phyloP scores from a whole-genome alignment of 495 filamentous ascomycete species.

The Trichoderma reesei region DNA sequence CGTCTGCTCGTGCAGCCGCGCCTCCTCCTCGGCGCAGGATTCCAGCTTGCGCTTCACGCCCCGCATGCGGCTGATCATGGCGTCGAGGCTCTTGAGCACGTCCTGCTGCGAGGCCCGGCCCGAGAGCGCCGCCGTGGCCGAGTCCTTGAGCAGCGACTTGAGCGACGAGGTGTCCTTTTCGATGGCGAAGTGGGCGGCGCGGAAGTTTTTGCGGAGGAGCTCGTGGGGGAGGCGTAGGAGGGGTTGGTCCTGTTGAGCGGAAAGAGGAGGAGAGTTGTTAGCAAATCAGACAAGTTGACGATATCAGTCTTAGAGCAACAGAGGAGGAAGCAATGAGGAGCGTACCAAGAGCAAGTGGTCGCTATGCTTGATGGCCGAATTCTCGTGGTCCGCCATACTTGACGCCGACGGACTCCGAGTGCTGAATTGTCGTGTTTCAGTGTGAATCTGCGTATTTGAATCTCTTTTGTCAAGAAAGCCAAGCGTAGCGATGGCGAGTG shows the following conservation, averaged over 20 bases:
- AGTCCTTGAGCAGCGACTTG: slow-evolving; percentile 57
- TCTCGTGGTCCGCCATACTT: slow-evolving; percentile 35
- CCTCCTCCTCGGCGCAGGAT: slow-evolving; percentile 66
- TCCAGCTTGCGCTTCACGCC: slow-evolving; percentile 80
- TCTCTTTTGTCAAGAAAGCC: neutral
- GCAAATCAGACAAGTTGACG: slow-evolving; percentile 9
- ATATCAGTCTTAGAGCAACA: too few species aligned
- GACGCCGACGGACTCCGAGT: neutral
- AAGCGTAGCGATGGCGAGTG: neutral
- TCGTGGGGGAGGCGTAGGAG: slow-evolving; percentile 87
- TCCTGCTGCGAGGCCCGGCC: slow-evolving; percentile 51
- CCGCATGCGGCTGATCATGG: slow-evolving; percentile 75
- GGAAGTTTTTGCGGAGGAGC: slow-evolving; percentile 86
- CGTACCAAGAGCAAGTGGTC: slow-evolving; percentile 40
- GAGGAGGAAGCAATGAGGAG: neutral
- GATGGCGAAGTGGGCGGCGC: slow-evolving; percentile 68
- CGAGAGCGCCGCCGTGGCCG: slow-evolving; percentile 55
- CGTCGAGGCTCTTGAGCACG: slow-evolving; percentile 66
- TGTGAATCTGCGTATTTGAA: too few species aligned
- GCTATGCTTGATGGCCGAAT: slow-evolving; percentile 36
- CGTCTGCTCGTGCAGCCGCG: slow-evolving; percentile 58
- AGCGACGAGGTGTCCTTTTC: slow-evolving; percentile 69
- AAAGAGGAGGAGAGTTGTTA: slow-evolving; percentile 2
- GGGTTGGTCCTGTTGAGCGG: slow-evolving; percentile 91
- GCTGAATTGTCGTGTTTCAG: too few species aligned